Evolutionary conservation across 352 stramenopile species (phyloP), one percentile per base, ranked within the genome.

Genomic region (Globisporangium megalacanthum): DNA sequence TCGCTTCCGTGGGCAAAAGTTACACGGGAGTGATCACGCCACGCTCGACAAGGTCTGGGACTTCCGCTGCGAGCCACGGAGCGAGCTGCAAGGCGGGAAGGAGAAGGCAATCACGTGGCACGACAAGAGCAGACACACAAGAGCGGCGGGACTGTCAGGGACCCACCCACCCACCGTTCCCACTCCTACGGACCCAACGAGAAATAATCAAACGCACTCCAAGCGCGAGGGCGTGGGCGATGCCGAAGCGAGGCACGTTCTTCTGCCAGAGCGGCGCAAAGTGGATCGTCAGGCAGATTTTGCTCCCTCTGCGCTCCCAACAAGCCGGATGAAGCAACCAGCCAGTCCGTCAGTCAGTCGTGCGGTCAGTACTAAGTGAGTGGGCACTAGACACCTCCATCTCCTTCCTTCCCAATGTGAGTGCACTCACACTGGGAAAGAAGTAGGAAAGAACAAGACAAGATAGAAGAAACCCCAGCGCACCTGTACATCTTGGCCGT

Each of bases 401-500:
- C 25, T 29, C 25, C 25, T 29, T 29, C 25, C 25, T 29, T 37
- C 22, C 15, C 14, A 29, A 31, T 20, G 9, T 33, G 37, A 53
- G n/a, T 45, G 29, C 39, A 15, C n/a, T n/a, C 2, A 29, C 19
- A 29, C 39, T n/a, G 39, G 1, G 39, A 46, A 46, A 5, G 39
- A 29, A 29, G 25, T 29, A 29, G 25, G 25, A 29, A 29, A 29
- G 25, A 29, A n/a, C n/a, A n/a, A 29, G 25, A 29, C 25, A 29
- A 29, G 25, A 4, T 6, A 35, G 11, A 0, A 0, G 0, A 19
- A 13, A 41, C 13, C 5, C 6, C 6, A 20, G 33, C 68, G 48
- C 41, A 85, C 75, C 84, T 67, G 68, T 96, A 96, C 84, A 96
- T 96, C 70, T 96, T 96, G 65, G 84, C 85, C 25, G 87, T 95